Percentiles rank a stretch among this genome's conserved stretches.
These are phyloP conservation scores for Fragilariopsis cylindrus DNA, from an alignment of 108 stramenopile genomes.

Conservation along the genomic window DNA sequence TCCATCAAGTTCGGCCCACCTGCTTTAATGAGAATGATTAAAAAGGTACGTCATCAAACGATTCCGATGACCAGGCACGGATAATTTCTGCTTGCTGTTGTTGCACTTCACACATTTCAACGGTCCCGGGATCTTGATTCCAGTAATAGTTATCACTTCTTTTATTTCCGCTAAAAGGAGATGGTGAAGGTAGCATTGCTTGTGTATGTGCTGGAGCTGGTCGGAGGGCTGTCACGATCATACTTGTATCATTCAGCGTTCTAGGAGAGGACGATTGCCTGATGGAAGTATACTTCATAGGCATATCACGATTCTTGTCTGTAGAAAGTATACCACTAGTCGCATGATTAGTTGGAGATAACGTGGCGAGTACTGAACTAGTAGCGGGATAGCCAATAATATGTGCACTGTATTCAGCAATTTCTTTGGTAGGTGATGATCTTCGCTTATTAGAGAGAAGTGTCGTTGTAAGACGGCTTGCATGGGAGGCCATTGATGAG, in stretches of 20 bases:
- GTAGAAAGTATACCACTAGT: neutral
- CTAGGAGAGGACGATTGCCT: slow-evolving; percentile 11
- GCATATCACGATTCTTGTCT: neutral
- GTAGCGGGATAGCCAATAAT: neutral
- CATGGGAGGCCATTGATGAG: no score
- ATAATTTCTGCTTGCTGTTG: neutral
- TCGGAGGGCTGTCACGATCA: slow-evolving; percentile 26
- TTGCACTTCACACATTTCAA: neutral
- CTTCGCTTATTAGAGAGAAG: neutral
- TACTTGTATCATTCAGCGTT: slow-evolving; percentile 17
- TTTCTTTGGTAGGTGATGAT: neutral
- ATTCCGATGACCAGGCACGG: slow-evolving; percentile 7
- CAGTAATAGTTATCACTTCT: neutral
- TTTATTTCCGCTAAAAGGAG: neutral
- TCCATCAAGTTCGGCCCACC: no score
- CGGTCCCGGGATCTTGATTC: neutral
- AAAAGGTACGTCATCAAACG: neutral
- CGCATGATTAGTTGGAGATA: neutral
- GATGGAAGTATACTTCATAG: neutral
- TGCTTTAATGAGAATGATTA: no score
- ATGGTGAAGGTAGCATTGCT: neutral
- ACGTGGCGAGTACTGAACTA: slow-evolving; percentile 4
- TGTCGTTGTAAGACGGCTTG: no score
- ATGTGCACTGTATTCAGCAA: neutral
- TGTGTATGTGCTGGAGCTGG: slow-evolving; percentile 1